Evolutionary conservation across 768 basidiomycete genomes (phyloP).

Genomic region (Strobilomyces echinocephalus): DNA sequence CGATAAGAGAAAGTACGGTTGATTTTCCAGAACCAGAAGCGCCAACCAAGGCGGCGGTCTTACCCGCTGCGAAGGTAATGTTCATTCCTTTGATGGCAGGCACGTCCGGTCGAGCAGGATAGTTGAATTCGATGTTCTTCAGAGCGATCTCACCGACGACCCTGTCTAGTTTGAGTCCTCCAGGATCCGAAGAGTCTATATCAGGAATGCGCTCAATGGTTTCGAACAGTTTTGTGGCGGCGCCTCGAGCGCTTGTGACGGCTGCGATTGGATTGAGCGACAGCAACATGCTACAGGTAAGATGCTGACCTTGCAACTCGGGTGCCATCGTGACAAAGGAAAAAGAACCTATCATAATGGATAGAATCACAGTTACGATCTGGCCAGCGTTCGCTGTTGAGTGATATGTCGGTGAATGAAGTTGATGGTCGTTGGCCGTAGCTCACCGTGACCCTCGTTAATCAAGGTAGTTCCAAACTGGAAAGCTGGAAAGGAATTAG

Average conservation of each 20-base stretch:
- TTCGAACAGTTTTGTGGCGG: slow-evolving; percentile 81
- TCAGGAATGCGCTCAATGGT: slow-evolving; percentile 85
- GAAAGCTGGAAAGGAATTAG: slow-evolving; percentile 52
- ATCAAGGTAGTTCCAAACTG: slow-evolving; percentile 86
- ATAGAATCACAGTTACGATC: slow-evolving; percentile 82
- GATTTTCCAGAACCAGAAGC: slow-evolving; percentile 79
- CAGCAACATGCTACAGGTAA: not conserved
- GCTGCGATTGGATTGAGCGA: slow-evolving; percentile 36
- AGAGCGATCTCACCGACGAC: slow-evolving; percentile 72
- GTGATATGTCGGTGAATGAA: not conserved
- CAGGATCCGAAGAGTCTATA: slow-evolving; percentile 74
- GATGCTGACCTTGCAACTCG: slow-evolving; percentile 67
- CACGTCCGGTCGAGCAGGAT: slow-evolving; percentile 77
- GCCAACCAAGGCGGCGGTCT: slow-evolving; percentile 74
- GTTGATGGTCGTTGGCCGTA: not conserved
- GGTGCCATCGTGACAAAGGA: slow-evolving; percentile 81
- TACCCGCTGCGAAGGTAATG: slow-evolving; percentile 68
- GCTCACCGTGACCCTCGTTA: slow-evolving; percentile 48
- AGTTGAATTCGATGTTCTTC: slow-evolving; percentile 73
- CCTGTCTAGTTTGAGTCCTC: slow-evolving; percentile 61
- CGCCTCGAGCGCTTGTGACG: slow-evolving; percentile 73
- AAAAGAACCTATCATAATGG: slow-evolving; percentile 88
- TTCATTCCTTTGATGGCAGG: slow-evolving; percentile 72
- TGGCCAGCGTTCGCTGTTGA: slow-evolving; percentile 55
- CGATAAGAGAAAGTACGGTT: slow-evolving; percentile 72